Base-by-base conservation (phyloP, 1,284 basidiomycete species). In the Ceratobasidium sp. region DNA sequence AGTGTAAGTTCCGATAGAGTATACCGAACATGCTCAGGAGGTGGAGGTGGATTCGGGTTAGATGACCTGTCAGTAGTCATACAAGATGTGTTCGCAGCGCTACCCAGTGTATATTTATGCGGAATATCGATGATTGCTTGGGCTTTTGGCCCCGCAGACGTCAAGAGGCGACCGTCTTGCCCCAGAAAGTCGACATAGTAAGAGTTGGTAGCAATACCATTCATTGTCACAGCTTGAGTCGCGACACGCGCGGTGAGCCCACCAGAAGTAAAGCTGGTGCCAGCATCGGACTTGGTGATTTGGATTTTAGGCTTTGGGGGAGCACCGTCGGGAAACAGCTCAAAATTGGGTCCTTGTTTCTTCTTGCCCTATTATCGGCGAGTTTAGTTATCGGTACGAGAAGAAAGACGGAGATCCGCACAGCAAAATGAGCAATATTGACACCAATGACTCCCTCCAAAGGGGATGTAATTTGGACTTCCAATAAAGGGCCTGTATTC, bases 101-200 rank as follows among this genome's bases (percentile, higher is more conserved):
- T 89, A 9, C 85, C 84, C n/a, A 87, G 82, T 0, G 91, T 91
- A 88, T 90, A 91, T 77, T 88, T 87, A 71, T 88, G 86, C 2
- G 92, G 92, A 26, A 93, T 88, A 80, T 93, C 91, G 74, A 89
- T 90, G 20, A 92, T 82, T 3, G 86, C 91, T 81, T 93, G 91
- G 79, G 92, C 87, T 81, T 91, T 92, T 62, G 84, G 84, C 1
- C 90, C 90, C 38, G 89, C 89, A 79, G 87, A 89, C 0, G 89
- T 89, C 76, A 77, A 77, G 44, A 77, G 20, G 28, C 65, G 75
- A 20, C 75, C 75, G 20, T 68, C 75, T 56, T 68, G 42, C 33
- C 75, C 75, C 13, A 77, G 33, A 20, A 77, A 77, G 56, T 77
- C 75, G 28, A 77, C 52, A 78, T 84, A 85, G 20, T 81, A 81